Percentiles rank a stretch among this genome's conserved stretches.
These are phyloP conservation scores for Russula earlei DNA, from an alignment of 768 basidiomycete species.

Conservation along the genomic window DNA sequence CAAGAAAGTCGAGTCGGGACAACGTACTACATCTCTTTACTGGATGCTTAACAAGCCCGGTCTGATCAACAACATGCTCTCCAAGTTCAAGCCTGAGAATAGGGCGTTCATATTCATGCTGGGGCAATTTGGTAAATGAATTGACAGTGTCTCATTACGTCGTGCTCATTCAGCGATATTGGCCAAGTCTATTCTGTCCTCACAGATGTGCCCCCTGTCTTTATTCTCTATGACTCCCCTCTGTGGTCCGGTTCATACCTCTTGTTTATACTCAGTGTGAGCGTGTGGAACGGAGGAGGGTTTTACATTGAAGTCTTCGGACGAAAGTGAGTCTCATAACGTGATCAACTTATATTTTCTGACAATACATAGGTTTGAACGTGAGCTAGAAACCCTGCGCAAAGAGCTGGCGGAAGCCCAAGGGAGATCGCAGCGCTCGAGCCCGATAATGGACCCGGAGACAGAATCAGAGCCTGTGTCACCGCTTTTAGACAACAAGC, in stretches of 20 bases:
- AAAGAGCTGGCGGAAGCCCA: slow-evolving; percentile 76
- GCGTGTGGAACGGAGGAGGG: slow-evolving; percentile 93
- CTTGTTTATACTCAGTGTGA: slow-evolving; percentile 70
- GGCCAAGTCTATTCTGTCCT: slow-evolving; percentile 67
- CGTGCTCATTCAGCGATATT: neutral
- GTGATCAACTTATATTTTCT: neutral
- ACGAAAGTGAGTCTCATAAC: slow-evolving; percentile 60
- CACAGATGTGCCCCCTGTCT: slow-evolving; percentile 80
- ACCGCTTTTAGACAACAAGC: slow-evolving; percentile 3
- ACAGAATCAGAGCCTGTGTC: slow-evolving; percentile 18
- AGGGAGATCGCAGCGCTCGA: slow-evolving; percentile 10
- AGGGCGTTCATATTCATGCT: slow-evolving; percentile 71
- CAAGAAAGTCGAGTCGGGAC: slow-evolving; percentile 83
- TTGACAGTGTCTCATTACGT: neutral
- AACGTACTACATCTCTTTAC: slow-evolving; percentile 84
- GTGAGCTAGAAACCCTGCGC: slow-evolving; percentile 81
- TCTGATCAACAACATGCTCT: slow-evolving; percentile 64
- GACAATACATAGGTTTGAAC: slow-evolving; percentile 62
- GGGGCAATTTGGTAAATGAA: slow-evolving; percentile 64
- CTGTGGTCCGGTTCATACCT: slow-evolving; percentile 73
- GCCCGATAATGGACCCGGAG: slow-evolving; percentile 11
- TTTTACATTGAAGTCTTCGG: slow-evolving; percentile 97
- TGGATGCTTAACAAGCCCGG: slow-evolving; percentile 83
- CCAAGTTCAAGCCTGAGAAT: slow-evolving; percentile 47
- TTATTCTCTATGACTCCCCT: slow-evolving; percentile 71